Conservation (phyloP, 2,329 filamentous ascomycete genomes). For the Biscogniauxia sp. region DNA sequence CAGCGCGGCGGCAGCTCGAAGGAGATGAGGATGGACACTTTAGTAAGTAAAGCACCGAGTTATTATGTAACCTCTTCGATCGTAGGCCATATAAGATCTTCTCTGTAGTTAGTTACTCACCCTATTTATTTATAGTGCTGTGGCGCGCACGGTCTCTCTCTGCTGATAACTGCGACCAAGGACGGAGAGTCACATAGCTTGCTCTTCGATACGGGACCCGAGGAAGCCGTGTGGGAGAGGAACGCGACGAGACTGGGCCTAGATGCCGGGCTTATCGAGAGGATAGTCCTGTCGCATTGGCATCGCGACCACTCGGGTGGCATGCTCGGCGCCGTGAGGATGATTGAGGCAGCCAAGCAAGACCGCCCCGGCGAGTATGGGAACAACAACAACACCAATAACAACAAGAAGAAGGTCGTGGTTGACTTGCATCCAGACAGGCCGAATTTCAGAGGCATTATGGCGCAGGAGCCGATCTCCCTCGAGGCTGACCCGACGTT, state of each 20-base stretch:
- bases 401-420: no score
- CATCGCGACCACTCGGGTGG: constrained; percentile 55
- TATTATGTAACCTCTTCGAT: no score
- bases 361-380: constrained; percentile 12
- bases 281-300: constrained; percentile 52
- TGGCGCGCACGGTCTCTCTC: constrained; percentile 52
- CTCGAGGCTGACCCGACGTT: constrained; percentile 53
- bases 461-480: constrained; percentile 41
- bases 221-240: constrained; percentile 48
- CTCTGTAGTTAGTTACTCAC: no score
- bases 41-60: constrained; percentile 17
- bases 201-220: constrained; percentile 53
- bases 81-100: no score
- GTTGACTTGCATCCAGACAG: constrained; percentile 53
- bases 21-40: constrained; percentile 47
- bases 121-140: constrained; percentile 36
- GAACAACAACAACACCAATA: constrained; percentile 8
- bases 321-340: constrained; percentile 45
- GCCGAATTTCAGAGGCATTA: constrained; percentile 49
- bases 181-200: constrained; percentile 43
- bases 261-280: constrained; percentile 42
- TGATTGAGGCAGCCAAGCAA: constrained; percentile 43
- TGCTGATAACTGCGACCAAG: constrained; percentile 50
- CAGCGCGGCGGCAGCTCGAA: constrained; percentile 40
- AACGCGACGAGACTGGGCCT: constrained; percentile 44